Evolutionary conservation across 1,284 basidiomycete species (phyloP), one percentile per base, ranked within the genome.

Genomic region (Cryptococcus sp.): DNA sequence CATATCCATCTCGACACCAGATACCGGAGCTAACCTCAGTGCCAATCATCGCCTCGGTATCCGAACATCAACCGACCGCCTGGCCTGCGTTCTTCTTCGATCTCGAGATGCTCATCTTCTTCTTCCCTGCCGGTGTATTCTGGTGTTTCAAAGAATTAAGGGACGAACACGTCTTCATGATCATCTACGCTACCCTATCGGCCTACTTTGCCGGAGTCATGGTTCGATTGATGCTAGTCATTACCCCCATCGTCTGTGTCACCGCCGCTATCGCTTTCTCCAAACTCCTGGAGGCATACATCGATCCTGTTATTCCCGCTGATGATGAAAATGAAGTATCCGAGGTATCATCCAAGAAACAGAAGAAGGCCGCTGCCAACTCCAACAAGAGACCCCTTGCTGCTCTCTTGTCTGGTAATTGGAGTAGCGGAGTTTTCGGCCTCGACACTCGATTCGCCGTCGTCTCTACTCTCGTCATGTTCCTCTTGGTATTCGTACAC

Each of bases 21-120:
- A n/a, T n/a, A n/a, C n/a, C n/a, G n/a, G n/a, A n/a, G n/a, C n/a
- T n/a, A n/a, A n/a, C n/a, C n/a, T 0, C 47, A 73, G 73, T 97
- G 66, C 93, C 93, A 32, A 98, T 98, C 78, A 98, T 99, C 68
- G 96, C 96, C 5, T 98, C 94, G 19, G 96, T 98, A 19, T 97
- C 92, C n/a, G 96, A 98, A 77, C 96, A 99, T 78, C 96, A 99
- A 74, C 96, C 96, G 14, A 98, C 96, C 10, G 94, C 96, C 37
- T 99, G 96, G 96, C 92, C 94, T 3, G 87, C 94, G 2, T 98
- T 98, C 84, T 98, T 97, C 81, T 98, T 97, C 85, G 94, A 99
- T 75, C 84, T 98, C 55, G 88, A 98, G 68, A 87, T 96, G 82
- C 86, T 99, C 71, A 88, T 98, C 65, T 97, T 92, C 83, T 78